Evolutionary conservation across 1,139 yeast species (phyloP).

Genomic region (Saccharomyces hybrid): DNA sequence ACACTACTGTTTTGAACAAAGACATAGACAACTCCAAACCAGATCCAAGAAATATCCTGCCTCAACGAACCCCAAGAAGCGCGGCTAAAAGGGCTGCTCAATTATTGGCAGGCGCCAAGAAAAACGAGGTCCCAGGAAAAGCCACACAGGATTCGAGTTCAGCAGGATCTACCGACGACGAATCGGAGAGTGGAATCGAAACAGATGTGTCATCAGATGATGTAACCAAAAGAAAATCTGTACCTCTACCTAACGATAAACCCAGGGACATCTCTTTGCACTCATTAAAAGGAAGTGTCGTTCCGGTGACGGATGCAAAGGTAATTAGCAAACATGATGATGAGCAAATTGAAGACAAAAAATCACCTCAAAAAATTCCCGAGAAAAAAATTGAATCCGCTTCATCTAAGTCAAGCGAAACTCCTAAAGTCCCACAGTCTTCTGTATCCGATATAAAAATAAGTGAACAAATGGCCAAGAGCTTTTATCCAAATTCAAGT

Average conservation of each 20-base stretch:
- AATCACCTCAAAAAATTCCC: no score
- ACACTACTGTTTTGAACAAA: conserved; percentile 30
- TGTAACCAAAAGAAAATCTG: conserved; percentile 16
- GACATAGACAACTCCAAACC: conserved; percentile 30
- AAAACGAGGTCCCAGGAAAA: conserved; percentile 8
- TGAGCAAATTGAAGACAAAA: background rate
- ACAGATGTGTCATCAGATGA: conserved; percentile 24
- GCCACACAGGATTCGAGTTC: background rate
- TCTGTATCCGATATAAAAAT: background rate
- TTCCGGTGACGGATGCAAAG: background rate
- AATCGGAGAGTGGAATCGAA: conserved; percentile 22
- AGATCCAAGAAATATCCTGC: conserved; percentile 27
- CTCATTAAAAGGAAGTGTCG: background rate
- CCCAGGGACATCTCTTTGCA: background rate
- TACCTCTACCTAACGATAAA: background rate
- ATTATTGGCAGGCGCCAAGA: conserved; percentile 14
- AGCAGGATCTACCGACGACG: conserved; percentile 8
- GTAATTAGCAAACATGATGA: background rate
- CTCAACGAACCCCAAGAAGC: conserved; percentile 21
- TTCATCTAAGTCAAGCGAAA: no score
- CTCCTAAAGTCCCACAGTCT: background rate
- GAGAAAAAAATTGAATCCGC: no score
- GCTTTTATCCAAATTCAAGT: background rate
- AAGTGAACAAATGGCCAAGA: background rate
- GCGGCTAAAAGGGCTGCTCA: conserved; percentile 30